phyloP scores from a whole-genome alignment of 768 basidiomycete species.

The Dacryopinax primogenitus region DNA sequence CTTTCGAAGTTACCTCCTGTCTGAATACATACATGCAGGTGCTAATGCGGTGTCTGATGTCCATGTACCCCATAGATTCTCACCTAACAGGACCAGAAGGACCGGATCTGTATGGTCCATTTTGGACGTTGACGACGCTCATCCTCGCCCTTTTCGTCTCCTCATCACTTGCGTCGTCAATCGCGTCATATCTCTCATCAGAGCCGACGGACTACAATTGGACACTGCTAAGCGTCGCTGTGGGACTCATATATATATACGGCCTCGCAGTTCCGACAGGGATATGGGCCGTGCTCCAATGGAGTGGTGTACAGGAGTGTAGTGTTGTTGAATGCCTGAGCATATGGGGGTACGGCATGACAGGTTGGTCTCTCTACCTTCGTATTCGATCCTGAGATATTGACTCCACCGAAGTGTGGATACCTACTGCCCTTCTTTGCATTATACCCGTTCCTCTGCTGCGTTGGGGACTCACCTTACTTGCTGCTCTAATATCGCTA shows the following conservation, averaged over 20 bases:
- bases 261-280: conserved; percentile 67
- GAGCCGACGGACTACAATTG: conserved; percentile 69
- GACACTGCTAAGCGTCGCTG: conserved; percentile 66
- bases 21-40: conserved; percentile 35
- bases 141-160: conserved; percentile 87
- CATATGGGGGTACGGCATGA: conserved; percentile 33
- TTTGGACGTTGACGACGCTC: conserved; percentile 95
- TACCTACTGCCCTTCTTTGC: conserved; percentile 43
- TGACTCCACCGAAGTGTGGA: background rate
- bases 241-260: conserved; percentile 76
- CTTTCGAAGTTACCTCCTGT: background rate
- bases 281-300: conserved; percentile 75
- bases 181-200: conserved; percentile 69
- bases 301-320: conserved; percentile 83
- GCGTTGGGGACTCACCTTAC: conserved; percentile 64
- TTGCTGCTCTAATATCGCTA: conserved; percentile 68
- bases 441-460: conserved; percentile 72
- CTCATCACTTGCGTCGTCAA: conserved; percentile 79
- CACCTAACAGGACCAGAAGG: conserved; percentile 35
- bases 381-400: background rate
- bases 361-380: conserved; percentile 7
- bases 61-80: conserved; percentile 45
- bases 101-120: conserved; percentile 74
- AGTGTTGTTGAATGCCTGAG: conserved; percentile 53
- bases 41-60: conserved; percentile 62